Evolutionary conservation across 768 basidiomycete species (phyloP), one percentile per base, ranked within the genome.

Genomic region (Boletus insuetus): DNA sequence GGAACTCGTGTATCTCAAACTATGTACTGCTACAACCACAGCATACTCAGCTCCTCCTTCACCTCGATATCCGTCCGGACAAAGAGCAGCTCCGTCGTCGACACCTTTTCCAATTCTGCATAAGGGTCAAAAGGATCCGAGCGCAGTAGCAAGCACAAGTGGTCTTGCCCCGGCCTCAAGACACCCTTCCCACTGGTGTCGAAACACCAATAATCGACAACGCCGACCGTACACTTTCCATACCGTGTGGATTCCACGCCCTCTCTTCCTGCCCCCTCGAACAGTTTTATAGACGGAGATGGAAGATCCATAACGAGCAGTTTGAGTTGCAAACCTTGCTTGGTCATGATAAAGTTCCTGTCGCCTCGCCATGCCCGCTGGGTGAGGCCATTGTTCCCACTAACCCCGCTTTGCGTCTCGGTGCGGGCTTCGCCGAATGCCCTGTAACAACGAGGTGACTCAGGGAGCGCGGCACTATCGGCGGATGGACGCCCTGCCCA

Each of bases 181-280:
- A 63, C 47, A 0, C 68, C 68, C 20, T 61, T 1, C 6, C 68
- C 68, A 19, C 51, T 69, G 16, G 63, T 55, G 46, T 71, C 68
- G 49, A 71, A 69, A 31, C 68, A 71, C 69, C 69, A 69, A 26
- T 69, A 71, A 29, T 69, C 63, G 6, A 69, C 68, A 3, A 71
- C 54, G 8, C 68, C 67, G 6, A 69, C 60, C 22, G 56, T 60
- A 19, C 69, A 69, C 24, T 43, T 60, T 12, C 58, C 54, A 38
- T 65, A 59, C 20, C 40, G 56, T 8, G 54, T 49, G 46, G 59
- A 58, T 38, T 71, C 63, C 12, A 31, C 29, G 11, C 34, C 13
- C 4, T 45, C 45, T 20, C 24, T 45, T 16, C 56, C 58, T 5
- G 8, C 34, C 5, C 57, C 61, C 43, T 69, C 68, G 32, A 63